phyloP scores from a whole-genome alignment of 768 basidiomycete species.

The Psilocybe tampanensis region DNA sequence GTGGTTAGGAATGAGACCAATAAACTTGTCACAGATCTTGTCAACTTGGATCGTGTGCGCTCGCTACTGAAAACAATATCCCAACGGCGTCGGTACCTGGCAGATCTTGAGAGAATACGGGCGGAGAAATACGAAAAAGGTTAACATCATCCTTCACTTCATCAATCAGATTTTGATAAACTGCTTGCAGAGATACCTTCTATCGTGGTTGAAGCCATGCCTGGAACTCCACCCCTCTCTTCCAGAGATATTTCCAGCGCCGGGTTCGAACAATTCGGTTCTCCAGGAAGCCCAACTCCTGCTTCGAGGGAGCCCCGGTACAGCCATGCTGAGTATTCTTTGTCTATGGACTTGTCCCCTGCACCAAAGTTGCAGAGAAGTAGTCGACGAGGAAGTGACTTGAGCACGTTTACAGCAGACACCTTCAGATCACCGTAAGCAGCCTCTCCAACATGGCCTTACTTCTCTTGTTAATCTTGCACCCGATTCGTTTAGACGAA shows the following conservation, averaged over 20 bases:
- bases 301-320: slow-evolving; percentile 28
- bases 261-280: slow-evolving; percentile 29
- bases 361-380: slow-evolving; percentile 56
- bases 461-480: slow-evolving; percentile 1
- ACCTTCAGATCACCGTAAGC: slow-evolving; percentile 52
- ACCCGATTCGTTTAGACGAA: slow-evolving; percentile 28
- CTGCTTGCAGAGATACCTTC: slow-evolving; percentile 59
- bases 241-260: slow-evolving; percentile 60
- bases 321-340: slow-evolving; percentile 47
- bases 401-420: slow-evolving; percentile 61
- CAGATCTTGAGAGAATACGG: slow-evolving; percentile 43
- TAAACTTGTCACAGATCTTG: slow-evolving; percentile 78
- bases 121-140: slow-evolving; percentile 43
- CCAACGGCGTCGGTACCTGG: slow-evolving; percentile 68
- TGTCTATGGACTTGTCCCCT: slow-evolving; percentile 44
- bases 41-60: slow-evolving; percentile 83
- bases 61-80: slow-evolving; percentile 80
- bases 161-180: background rate
- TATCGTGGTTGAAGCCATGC: slow-evolving; percentile 65
- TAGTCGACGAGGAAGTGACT: slow-evolving; percentile 55
- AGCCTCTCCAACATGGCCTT: background rate
- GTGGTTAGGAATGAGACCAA: slow-evolving; percentile 75
- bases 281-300: slow-evolving; percentile 44
- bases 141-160: slow-evolving; percentile 15
- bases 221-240: slow-evolving; percentile 51